A percentile compares a stretch with the other conserved stretches of the same genome.
phyloP scores from a whole-genome alignment of 148 eudicot genomes.

The Cornus florida region DNA sequence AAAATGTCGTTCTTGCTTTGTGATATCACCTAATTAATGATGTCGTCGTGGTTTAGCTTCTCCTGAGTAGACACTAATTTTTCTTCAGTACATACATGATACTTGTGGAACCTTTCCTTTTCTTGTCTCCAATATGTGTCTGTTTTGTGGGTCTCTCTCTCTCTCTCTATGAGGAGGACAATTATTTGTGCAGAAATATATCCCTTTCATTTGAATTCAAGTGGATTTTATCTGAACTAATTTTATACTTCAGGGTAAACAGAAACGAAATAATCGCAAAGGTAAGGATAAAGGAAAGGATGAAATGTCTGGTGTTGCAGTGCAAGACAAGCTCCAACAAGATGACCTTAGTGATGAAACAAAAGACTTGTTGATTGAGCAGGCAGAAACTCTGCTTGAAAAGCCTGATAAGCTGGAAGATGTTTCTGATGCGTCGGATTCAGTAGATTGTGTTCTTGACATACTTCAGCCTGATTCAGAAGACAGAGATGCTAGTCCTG shows the following conservation, averaged over 20 bases:
- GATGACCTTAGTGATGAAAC: conserved; percentile 29
- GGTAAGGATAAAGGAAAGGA: conserved; percentile 76
- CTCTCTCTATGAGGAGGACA: background rate
- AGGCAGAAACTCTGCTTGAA: conserved; percentile 40
- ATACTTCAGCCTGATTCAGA: conserved; percentile 66
- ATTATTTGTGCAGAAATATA: background rate
- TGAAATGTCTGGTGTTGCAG: conserved; percentile 47
- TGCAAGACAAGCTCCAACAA: conserved; percentile 40
- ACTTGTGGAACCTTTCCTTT: no score
- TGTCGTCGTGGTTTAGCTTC: background rate
- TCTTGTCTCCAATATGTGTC: no score
- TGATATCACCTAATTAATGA: background rate
- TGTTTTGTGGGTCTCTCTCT: background rate
- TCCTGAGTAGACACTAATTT: background rate
- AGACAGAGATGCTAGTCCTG: conserved; percentile 65
- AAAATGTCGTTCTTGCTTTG: background rate
- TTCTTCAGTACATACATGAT: no score
- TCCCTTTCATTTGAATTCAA: background rate
- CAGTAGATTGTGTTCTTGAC: conserved; percentile 52
- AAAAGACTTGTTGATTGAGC: conserved; percentile 30
- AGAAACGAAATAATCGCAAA: conserved; percentile 81
- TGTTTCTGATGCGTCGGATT: conserved; percentile 76
- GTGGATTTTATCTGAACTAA: conserved; percentile 6
- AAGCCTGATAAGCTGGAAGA: conserved; percentile 62
- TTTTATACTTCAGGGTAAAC: conserved; percentile 58